Percentiles rank a stretch among this genome's conserved stretches.
Evolutionary conservation across 2,329 filamentous ascomycete species (phyloP).

Genomic region (Metarhizium guizhouense): DNA sequence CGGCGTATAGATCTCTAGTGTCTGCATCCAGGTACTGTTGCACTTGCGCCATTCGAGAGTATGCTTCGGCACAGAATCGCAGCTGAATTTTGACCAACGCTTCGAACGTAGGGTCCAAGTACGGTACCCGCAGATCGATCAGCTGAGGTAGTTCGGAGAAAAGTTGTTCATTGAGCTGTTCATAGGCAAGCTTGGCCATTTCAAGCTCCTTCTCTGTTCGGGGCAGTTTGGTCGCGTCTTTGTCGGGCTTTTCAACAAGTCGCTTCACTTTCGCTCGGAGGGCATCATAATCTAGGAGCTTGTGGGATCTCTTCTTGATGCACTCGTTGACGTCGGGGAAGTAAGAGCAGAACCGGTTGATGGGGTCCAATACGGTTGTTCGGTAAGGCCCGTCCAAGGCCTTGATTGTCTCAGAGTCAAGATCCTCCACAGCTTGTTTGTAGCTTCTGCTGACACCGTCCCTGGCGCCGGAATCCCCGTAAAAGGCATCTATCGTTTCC

Average conservation of each 20-base stretch:
- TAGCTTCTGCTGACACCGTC: conserved; percentile 95
- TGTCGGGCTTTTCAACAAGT: conserved; percentile 95
- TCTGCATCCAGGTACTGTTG: conserved; percentile 96
- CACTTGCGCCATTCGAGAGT: conserved; percentile 96
- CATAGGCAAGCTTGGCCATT: conserved; percentile 86
- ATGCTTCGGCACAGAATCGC: conserved; percentile 94
- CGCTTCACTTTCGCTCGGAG: conserved; percentile 95
- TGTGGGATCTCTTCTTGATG: conserved; percentile 98
- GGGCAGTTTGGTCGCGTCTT: conserved; percentile 93
- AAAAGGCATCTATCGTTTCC: conserved; percentile 98
- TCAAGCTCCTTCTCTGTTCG: conserved; percentile 94
- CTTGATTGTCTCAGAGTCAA: conserved; percentile 97
- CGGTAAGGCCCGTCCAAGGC: conserved; percentile 92
- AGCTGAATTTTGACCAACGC: conserved; percentile 98
- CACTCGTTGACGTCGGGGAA: conserved; percentile 99
- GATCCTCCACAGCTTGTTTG: conserved; percentile 95
- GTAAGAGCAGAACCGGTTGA: conserved; percentile 92
- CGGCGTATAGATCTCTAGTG: conserved; percentile 90
- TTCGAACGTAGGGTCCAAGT: conserved; percentile 94
- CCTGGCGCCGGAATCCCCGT: conserved; percentile 87
- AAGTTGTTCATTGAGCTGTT: conserved; percentile 94
- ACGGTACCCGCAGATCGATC: conserved; percentile 93
- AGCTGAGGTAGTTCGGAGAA: conserved; percentile 88
- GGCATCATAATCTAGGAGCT: conserved; percentile 95
- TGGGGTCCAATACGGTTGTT: conserved; percentile 90